These are phyloP conservation scores for Parmales sp. DNA, from an alignment of 108 stramenopile genomes.

Conservation along the genomic window DNA sequence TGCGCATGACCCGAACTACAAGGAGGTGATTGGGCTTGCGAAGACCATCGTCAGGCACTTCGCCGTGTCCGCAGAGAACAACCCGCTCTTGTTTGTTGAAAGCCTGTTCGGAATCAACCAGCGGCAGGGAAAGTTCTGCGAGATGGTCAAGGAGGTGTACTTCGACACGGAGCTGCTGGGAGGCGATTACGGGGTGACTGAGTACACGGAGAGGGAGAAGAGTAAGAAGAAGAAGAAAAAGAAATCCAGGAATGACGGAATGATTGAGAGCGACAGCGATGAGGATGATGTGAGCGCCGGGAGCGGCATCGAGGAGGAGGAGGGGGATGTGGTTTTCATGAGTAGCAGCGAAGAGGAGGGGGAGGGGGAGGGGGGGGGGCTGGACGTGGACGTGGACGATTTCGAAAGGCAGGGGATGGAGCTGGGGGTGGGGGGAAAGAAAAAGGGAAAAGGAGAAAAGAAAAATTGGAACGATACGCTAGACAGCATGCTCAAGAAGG, in stretches of 20 bases:
- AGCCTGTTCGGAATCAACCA: slow-evolving; percentile 53
- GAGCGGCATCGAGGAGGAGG: slow-evolving; percentile 19
- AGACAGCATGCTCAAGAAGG: no score
- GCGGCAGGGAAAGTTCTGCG: slow-evolving; percentile 60
- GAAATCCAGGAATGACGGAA: not conserved
- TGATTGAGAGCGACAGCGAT: not conserved
- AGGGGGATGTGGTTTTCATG: slow-evolving; percentile 14
- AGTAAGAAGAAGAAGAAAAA: slow-evolving; percentile 22
- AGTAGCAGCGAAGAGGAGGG: not conserved
- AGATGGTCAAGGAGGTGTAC: slow-evolving; percentile 55
- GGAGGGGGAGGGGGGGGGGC: no score
- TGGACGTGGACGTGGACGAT: not conserved
- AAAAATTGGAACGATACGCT: no score
- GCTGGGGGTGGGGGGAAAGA: not conserved
- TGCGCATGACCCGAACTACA: not conserved
- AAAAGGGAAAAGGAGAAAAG: no score
- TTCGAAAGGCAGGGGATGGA: not conserved
- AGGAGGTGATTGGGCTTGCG: slow-evolving; percentile 41
- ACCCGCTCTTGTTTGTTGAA: slow-evolving; percentile 69
- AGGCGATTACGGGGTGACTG: slow-evolving; percentile 21
- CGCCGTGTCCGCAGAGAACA: slow-evolving; percentile 43
- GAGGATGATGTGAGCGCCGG: not conserved
- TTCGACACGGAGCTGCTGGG: slow-evolving; percentile 52
- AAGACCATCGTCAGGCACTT: slow-evolving; percentile 57
- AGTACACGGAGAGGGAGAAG: slow-evolving; percentile 13